Evolutionary conservation across 2,329 filamentous ascomycete species (phyloP), one percentile per base, ranked within the genome.

Genomic region (Diplodia mutila): DNA sequence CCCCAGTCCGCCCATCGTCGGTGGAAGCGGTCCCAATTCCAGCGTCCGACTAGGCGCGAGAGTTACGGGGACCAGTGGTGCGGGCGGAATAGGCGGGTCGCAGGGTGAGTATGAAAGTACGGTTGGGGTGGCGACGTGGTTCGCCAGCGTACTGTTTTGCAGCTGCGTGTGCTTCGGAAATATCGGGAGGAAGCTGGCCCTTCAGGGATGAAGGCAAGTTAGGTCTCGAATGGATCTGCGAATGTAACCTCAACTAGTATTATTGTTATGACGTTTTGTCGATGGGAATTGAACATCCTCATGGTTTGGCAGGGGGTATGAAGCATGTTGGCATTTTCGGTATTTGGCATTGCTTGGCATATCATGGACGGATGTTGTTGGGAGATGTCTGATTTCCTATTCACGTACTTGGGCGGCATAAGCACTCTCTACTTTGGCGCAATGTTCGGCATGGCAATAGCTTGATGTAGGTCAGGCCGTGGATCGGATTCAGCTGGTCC

Each of bases 91-190:
- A 63, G 64, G 42, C 34, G 63, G 34, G 18, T 25, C 42, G 25
- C 68, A 59, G 18, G 25, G 57, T 9, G 57, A 61, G 21, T 18
- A 55, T 61, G 14, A 70, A 69, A 32, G 71, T 75, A 29, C 51
- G 75, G 27, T 83, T 85, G 70, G 87, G 82, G 71, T 87, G 21
- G 90, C 89, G 14, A 92, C 93, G 4, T 99, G 95, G 94, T 90
- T 97, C 75, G 85, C 94, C 27, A 97, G 93, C 75, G 93, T 98
- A 29, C 81, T 99, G 61, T 99, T 97, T 77, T 97, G 95, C 80
- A 96, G 92, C 75, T 93, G 92, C 72, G 88, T 98, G 11, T 97
- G 94, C 80, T 97, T 99, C 83, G 95, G 95, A 12, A 98, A 97
- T 76, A 93, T 99, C 75, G 95, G 95, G 14, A 85, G 95, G 70